Base-by-base conservation (phyloP, 441 rosid genomes). In the Breynia disticha region DNA sequence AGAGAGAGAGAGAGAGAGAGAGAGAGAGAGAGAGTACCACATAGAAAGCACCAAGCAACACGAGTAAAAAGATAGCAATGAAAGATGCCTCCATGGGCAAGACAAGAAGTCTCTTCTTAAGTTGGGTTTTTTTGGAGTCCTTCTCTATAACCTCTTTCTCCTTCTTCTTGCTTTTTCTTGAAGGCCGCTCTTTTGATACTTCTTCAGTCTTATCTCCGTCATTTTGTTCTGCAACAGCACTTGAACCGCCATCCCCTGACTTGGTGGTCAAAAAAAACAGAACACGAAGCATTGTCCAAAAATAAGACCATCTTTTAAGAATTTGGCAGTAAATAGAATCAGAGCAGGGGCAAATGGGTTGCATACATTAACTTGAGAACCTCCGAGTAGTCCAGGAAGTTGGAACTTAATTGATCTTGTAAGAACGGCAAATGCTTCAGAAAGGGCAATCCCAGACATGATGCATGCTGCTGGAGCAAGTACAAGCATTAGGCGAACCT, bases 381-480 rank as follows among this genome's bases (percentile, higher is more conserved):
- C 56, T 56, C 75, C 67, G 2, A 71, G 67, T 48, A 37, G 19
- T 54, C 82, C 83, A 20, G 78, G 78, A 46, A 87, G 68, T 64
- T 89, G 97, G 72, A 84, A 94, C 78, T 94, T 94, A 65, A 94
- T 82, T 69, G 99, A 94, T 54, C 76, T 57, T 32, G 97, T 89
- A 57, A 89, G 77, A 66, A 86, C 86, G 72, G 72, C 85, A 79
- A 94, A 89, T 63, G 99, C 87, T 75, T 90, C 89, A 61, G 99
- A 94, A 44, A 94, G 89, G 57, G 99, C 95, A 66, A 94, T 94
- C 55, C 99, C 99, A 79, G 99, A 94, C 88, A 81, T 74, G 68
- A 94, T 87, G 75, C 99, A 94, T 57, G 99, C 99, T 51, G 99
- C 99, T 55, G 99, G 99, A 76, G 99, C 99, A 80, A 94, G 73